Evolutionary conservation across 2,329 filamentous ascomycete genomes (phyloP).

Genomic region (Neofusicoccum cordaticola): DNA sequence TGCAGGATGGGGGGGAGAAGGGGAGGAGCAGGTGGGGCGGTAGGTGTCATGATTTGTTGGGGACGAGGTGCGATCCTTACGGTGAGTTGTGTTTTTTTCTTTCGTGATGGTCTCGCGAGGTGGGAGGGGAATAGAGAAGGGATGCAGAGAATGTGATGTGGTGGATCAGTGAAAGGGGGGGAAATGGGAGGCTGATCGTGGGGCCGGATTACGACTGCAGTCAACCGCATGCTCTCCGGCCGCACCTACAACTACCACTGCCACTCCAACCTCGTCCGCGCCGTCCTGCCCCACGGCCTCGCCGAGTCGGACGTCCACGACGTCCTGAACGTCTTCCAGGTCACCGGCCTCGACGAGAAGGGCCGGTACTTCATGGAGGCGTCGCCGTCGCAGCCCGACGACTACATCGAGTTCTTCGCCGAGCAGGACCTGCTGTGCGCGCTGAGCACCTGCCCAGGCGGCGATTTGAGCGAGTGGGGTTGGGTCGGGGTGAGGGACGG

Average conservation of each 20-base stretch:
- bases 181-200: too few relatives aligned
- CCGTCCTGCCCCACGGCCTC: constrained; percentile 66
- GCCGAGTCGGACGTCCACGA: constrained; percentile 76
- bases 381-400: constrained; percentile 28
- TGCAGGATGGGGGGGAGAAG: constrained; percentile 40
- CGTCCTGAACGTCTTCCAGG: constrained; percentile 83
- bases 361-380: constrained; percentile 71
- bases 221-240: constrained; percentile 70
- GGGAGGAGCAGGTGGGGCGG: constrained; percentile 61
- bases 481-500: constrained; percentile 56
- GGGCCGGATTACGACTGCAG: constrained; percentile 26
- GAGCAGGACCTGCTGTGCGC: constrained; percentile 72
- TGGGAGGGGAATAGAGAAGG: too few relatives aligned
- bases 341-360: constrained; percentile 70
- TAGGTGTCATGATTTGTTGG: constrained; percentile 73
- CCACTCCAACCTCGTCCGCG: constrained; percentile 75
- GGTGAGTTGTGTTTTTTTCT: constrained; percentile 26
- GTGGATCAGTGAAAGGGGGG: too few relatives aligned
- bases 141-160: too few relatives aligned
- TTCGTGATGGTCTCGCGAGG: background rate
- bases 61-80: constrained; percentile 82
- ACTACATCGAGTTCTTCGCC: constrained; percentile 72
- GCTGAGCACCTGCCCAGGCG: constrained; percentile 70
- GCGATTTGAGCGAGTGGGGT: constrained; percentile 78
- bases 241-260: constrained; percentile 77